phyloP scores from a whole-genome alignment of 2,329 filamentous ascomycete species.

The Xylariaceae sp. region DNA sequence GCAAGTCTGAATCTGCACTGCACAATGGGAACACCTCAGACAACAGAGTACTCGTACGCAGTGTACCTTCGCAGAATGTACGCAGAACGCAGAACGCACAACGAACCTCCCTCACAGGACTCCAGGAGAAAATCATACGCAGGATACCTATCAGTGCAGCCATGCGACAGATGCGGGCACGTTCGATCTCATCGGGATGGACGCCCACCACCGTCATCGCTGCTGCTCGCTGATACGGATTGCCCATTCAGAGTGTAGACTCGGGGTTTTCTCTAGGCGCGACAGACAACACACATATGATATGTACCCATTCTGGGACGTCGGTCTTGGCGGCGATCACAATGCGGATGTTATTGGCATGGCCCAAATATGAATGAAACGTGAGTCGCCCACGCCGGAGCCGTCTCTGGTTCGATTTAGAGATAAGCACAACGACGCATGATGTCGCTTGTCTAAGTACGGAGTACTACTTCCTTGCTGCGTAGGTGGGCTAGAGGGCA shows the following conservation, averaged over 20 bases:
- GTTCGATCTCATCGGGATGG: neutral
- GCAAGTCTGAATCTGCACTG: neutral
- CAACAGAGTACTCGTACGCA: neutral
- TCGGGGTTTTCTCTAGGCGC: neutral
- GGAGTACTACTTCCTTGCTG: too few relatives aligned
- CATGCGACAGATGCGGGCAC: neutral
- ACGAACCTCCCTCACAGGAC: too few relatives aligned
- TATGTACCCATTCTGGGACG: neutral
- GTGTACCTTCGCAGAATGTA: too few relatives aligned
- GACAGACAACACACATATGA: constrained; percentile 6
- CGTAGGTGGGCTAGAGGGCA: neutral
- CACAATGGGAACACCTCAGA: neutral
- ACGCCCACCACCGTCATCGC: neutral
- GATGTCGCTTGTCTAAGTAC: neutral
- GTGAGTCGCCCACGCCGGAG: constrained; percentile 12
- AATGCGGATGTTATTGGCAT: neutral
- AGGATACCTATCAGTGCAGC: neutral
- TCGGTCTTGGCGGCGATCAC: neutral
- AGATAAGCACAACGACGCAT: constrained; percentile 1
- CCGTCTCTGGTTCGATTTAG: neutral
- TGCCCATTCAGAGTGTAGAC: neutral
- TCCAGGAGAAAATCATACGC: too few relatives aligned
- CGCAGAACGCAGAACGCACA: too few relatives aligned
- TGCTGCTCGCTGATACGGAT: neutral
- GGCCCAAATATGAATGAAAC: neutral